Evolutionary conservation across 2,329 filamentous ascomycete species (phyloP).

Genomic region (Biscogniauxia sp.): DNA sequence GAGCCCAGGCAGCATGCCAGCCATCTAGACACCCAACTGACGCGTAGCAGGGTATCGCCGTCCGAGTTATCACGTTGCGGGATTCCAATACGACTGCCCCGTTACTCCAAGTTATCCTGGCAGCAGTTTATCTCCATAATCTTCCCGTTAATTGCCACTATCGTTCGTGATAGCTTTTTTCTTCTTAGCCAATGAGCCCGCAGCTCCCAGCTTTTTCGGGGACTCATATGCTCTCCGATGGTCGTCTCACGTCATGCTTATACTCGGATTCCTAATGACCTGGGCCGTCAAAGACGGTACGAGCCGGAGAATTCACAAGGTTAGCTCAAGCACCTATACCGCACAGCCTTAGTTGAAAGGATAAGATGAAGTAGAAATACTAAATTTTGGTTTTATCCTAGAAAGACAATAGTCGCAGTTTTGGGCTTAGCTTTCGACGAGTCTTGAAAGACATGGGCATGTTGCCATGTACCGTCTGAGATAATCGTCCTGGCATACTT

Average conservation of each 20-base stretch:
- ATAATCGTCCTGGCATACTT: no score
- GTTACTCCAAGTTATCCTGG: slow-evolving; percentile 8
- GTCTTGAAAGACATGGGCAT: no score
- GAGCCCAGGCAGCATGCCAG: slow-evolving; percentile 1
- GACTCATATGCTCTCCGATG: slow-evolving; percentile 4
- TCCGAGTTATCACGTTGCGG: background rate
- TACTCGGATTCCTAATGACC: slow-evolving; percentile 19
- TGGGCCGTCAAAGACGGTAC: slow-evolving; percentile 14
- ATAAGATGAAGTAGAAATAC: no score
- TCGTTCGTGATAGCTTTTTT: slow-evolving; percentile 8
- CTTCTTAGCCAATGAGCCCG: no score
- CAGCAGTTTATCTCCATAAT: slow-evolving; percentile 11
- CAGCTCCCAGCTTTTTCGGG: background rate
- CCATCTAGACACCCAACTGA: background rate
- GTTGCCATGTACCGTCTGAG: no score
- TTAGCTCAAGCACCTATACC: no score
- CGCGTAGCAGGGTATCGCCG: background rate
- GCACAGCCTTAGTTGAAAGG: no score
- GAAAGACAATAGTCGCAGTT: no score
- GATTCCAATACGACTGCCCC: slow-evolving; percentile 8
- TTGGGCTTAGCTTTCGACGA: no score
- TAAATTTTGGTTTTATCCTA: no score
- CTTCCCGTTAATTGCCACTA: slow-evolving; percentile 11
- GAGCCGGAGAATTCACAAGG: no score
- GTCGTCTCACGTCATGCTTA: slow-evolving; percentile 11